Evolutionary conservation across 176 grass and related monocot species (phyloP), one percentile per base, ranked within the genome.

Genomic region (Tillandsia fasciculata): DNA sequence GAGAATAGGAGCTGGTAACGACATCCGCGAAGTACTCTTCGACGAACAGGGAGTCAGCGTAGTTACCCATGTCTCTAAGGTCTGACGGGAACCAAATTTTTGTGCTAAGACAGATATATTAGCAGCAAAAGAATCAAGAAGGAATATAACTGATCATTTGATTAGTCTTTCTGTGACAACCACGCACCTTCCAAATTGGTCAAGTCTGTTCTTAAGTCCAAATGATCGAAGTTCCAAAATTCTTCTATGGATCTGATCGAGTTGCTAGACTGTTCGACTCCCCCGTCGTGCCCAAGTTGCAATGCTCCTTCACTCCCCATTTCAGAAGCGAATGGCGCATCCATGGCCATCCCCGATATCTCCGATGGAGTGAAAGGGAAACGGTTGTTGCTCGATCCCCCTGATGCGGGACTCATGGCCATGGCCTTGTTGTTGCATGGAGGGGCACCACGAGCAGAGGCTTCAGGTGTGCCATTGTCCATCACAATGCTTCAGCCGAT

Each of bases 171-270:
- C 22, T 26, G 13, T 49, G 67, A 3, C 47, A 82, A 20, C 74
- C 15, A 49, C 69, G 66, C 80, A 99, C 95, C 95, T 92, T 77
- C 95, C 76, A 99, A 82, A 76, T 83, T 99, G 66, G 84, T 86
- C 51, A 99, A 85, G 81, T 99, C 95, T 61, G 87, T 66, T 47
- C 87, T 99, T 70, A 99, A 74, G 84, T 99, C 95, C 53, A 90
- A 86, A 66, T 90, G 85, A 73, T 85, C 86, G 53, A 99, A 99
- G 84, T 99, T 94, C 95, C 90, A 99, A 47, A 91, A 74, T 65
- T 99, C 90, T 33, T 81, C 92, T 54, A 91, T 78, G 51, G 92
- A 91, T 88, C 86, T 86, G 49, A 88, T 81, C 53, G 90, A 82
- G 24, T 99, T 87, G 64, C 95, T 90, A 66, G 86, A 92, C 0